Percentiles rank a stretch among this genome's conserved stretches.
These are phyloP conservation scores for Alopecurus myosuroides DNA, from an alignment of 176 grass and related monocot genomes.

Conservation along the genomic window DNA sequence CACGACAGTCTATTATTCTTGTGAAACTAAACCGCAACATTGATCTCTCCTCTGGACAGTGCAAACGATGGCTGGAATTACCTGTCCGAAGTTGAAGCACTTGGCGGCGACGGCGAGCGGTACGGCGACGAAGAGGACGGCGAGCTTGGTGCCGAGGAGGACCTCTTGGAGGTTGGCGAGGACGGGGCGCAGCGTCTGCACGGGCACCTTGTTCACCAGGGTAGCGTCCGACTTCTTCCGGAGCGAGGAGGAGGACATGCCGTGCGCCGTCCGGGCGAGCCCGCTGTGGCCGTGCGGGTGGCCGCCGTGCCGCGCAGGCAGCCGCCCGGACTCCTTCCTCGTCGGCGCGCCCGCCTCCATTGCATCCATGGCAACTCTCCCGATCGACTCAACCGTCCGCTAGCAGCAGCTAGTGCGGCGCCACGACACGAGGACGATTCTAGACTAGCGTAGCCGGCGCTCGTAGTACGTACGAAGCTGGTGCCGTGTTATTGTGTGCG, in stretches of 20 bases:
- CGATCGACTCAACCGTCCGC: too few species aligned
- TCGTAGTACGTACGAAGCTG: background rate
- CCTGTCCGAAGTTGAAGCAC: slow-evolving; percentile 49
- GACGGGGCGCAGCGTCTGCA: slow-evolving; percentile 27
- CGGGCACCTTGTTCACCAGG: slow-evolving; percentile 66
- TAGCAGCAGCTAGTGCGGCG: background rate
- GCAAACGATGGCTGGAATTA: too few species aligned
- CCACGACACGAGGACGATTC: background rate
- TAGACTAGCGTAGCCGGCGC: background rate
- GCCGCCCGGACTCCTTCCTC: slow-evolving; percentile 16
- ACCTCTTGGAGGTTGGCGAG: slow-evolving; percentile 86
- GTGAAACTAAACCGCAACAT: too few species aligned
- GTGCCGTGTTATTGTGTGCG: background rate
- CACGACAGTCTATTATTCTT: too few species aligned
- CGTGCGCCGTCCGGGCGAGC: slow-evolving; percentile 63
- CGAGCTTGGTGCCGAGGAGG: slow-evolving; percentile 88
- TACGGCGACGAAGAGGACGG: slow-evolving; percentile 69
- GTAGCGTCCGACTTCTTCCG: slow-evolving; percentile 73
- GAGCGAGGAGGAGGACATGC: slow-evolving; percentile 74
- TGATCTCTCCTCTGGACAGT: too few species aligned
- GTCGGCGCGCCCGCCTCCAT: slow-evolving; percentile 13
- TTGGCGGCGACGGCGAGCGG: slow-evolving; percentile 61
- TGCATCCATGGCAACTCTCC: background rate
- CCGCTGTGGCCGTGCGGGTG: slow-evolving; percentile 24
- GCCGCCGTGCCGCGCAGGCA: slow-evolving; percentile 13